Conservation (phyloP, 2,329 filamentous ascomycete genomes). For the Xylaria sp. region DNA sequence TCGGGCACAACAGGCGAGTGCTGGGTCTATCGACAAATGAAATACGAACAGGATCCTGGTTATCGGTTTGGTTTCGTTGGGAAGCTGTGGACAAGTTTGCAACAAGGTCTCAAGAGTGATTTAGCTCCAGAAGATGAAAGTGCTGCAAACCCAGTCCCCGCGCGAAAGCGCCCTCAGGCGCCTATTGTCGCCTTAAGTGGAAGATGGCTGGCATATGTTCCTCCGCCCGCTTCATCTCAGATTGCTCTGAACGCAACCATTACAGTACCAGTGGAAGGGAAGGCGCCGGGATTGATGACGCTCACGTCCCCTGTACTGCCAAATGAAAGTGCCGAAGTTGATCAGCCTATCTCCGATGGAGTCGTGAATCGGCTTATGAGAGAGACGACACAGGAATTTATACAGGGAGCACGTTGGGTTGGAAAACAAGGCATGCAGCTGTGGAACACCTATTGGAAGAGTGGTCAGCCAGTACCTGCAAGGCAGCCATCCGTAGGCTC, state of each 20-base stretch:
- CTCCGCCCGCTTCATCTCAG: constrained; percentile 64
- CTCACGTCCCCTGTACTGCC: constrained; percentile 66
- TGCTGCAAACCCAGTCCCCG: constrained; percentile 34
- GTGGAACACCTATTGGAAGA: constrained; percentile 76
- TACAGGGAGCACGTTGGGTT: constrained; percentile 69
- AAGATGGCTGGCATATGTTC: constrained; percentile 73
- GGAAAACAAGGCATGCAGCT: constrained; percentile 71
- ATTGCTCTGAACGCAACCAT: constrained; percentile 64
- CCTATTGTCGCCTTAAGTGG: constrained; percentile 65
- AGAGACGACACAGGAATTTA: constrained; percentile 72
- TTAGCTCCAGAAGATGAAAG: constrained; percentile 43
- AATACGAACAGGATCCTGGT: constrained; percentile 39
- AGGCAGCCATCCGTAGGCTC: constrained; percentile 41
- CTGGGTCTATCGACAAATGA: constrained; percentile 62
- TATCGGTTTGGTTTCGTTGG: constrained; percentile 62
- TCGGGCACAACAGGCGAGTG: constrained; percentile 84
- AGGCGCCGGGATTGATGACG: constrained; percentile 52
- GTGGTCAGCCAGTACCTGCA: constrained; percentile 40
- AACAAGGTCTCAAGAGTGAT: constrained; percentile 51
- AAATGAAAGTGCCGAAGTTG: constrained; percentile 59
- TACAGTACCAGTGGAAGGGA: constrained; percentile 49
- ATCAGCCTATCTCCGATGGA: constrained; percentile 66
- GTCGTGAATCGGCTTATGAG: constrained; percentile 72
- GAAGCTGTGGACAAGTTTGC: constrained; percentile 87
- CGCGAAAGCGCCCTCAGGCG: constrained; percentile 46